Base-by-base conservation (phyloP, 805 yeast species). In the Pichia pseudocactophila region DNA sequence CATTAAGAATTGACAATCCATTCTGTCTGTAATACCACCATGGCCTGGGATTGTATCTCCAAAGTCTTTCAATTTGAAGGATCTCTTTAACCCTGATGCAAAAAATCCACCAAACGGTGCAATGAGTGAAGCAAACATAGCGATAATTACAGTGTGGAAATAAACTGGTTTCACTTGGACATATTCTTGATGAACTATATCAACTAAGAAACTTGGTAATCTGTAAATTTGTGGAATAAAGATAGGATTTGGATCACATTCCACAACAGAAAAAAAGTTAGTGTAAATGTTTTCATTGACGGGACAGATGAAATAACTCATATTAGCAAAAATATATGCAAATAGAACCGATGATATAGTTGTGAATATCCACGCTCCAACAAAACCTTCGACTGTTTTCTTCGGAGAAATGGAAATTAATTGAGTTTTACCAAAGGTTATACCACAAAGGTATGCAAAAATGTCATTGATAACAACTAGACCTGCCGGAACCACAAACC, bases 31-130 rank as follows among this genome's bases (percentile, higher is more conserved):
- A 51, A 92, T 81, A 52, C 98, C 98, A 49, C 98, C 98, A 59
- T 92, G 98, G 27, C 98, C 98, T 13, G 98, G 98, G 52, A 92
- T 92, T 9, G 97, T 90, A 58, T 90, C 95, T 52, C 97, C 98
- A 57, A 92, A 92, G 64, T 92, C 98, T 65, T 92, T 92, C 42
- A 89, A 88, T 57, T 90, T 85, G 66, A 92, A 89, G 12, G 97
- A 87, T 64, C 98, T 79, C 69, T 92, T 92, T 54, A 92, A 71
- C n/a, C 97, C 98, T 41, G 94, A 82, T 7, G 97, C 97, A 56
- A 92, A 92, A 62, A 92, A 92, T 2, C 98, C 98, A 42, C 98
- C 98, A 59, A 92, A 92, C 46, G 98, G 98, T 3, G 98, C 98
- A 61, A 92, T 82, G 50, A 92, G 72, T 0, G 97, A 90, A 2